Evolutionary conservation across 257 asterid species (phyloP).

Genomic region (Henckelia pumila): DNA sequence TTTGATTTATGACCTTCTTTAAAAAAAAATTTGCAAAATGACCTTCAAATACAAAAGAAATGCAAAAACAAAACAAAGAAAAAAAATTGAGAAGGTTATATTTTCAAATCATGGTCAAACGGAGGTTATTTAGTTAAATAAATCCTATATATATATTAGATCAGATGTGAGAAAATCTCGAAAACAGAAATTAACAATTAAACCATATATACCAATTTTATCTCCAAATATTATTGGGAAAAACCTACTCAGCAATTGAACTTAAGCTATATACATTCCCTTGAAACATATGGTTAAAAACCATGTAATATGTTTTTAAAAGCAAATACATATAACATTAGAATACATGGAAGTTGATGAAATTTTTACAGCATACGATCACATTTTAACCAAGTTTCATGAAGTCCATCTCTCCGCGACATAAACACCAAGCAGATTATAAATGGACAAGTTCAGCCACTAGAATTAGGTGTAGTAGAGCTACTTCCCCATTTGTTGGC

Average conservation of each 20-base stretch:
- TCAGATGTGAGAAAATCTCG: neutral
- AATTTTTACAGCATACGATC: slow-evolving; percentile 9
- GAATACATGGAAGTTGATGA: neutral
- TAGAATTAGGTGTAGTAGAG: slow-evolving; percentile 48
- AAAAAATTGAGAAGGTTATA: too few relatives aligned
- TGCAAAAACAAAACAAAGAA: too few relatives aligned
- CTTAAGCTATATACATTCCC: neutral
- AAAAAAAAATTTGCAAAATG: too few relatives aligned
- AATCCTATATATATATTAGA: too few relatives aligned
- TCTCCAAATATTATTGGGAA: neutral
- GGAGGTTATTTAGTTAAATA: too few relatives aligned
- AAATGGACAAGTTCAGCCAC: slow-evolving; percentile 32
- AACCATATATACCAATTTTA: neutral
- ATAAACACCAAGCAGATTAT: slow-evolving; percentile 4
- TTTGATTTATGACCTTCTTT: too few relatives aligned
- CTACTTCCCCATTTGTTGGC: slow-evolving; percentile 35
- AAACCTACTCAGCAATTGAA: neutral
- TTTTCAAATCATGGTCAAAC: too few relatives aligned
- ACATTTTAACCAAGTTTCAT: slow-evolving; percentile 12
- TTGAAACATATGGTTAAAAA: slow-evolving; percentile 5
- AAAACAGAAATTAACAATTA: neutral
- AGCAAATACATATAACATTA: neutral
- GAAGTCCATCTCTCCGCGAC: slow-evolving; percentile 10
- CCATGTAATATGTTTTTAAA: slow-evolving; percentile 16
- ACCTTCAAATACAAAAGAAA: too few relatives aligned